Evolutionary conservation across 441 rosid genomes (phyloP).

Genomic region (Populus hybrid): DNA sequence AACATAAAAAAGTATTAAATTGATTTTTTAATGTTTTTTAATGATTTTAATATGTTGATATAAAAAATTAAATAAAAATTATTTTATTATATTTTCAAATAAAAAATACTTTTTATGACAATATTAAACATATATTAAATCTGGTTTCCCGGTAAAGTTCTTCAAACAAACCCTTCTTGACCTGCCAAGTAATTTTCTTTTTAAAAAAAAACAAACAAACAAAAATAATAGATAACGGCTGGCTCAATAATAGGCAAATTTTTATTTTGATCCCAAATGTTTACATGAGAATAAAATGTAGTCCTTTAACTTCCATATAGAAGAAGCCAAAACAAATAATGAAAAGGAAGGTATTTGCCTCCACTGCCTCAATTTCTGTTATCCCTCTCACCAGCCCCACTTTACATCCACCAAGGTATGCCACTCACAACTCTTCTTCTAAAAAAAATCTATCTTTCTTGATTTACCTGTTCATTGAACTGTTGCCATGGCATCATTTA

Average conservation of each 20-base stretch:
- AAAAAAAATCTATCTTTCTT: background rate
- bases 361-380: slow-evolving; percentile 6
- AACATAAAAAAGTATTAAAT: no score
- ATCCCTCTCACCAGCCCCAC: background rate
- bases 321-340: background rate
- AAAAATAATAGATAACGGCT: no score
- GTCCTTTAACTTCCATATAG: background rate
- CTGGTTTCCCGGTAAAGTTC: no score
- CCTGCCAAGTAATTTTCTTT: no score
- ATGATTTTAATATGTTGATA: no score
- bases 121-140: no score
- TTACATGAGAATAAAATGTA: background rate
- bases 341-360: background rate
- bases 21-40: no score
- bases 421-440: background rate
- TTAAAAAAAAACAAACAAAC: no score
- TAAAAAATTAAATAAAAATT: no score
- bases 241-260: background rate
- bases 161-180: no score
- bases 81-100: no score
- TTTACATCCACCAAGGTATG: slow-evolving; percentile 1
- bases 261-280: background rate
- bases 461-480: background rate
- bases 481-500: slow-evolving; percentile 51
- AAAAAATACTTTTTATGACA: no score